Percentiles rank a stretch among this genome's conserved stretches.
Evolutionary conservation across 495 filamentous ascomycete species (phyloP).

Genomic region (Neurospora sp.): DNA sequence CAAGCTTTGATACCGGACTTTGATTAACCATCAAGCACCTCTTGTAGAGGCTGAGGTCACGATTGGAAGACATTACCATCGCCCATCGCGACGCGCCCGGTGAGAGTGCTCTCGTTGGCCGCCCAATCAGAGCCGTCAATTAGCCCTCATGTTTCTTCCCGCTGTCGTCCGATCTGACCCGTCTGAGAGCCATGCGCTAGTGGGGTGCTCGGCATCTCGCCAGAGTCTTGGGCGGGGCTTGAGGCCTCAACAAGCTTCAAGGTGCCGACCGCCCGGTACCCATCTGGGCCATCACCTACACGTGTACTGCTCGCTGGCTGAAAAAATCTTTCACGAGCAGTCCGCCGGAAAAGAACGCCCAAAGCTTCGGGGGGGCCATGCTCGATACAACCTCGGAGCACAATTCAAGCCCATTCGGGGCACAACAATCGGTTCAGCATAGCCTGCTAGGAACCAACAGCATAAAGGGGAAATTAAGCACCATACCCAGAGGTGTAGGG

Average conservation of each 20-base stretch:
- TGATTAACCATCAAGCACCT: background rate
- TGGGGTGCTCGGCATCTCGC: background rate
- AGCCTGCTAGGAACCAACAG: background rate
- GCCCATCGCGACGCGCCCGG: background rate
- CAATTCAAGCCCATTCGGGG: background rate
- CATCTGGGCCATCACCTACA: background rate
- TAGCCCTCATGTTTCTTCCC: background rate
- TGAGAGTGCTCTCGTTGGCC: background rate
- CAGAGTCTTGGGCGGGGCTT: background rate
- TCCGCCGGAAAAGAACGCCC: background rate
- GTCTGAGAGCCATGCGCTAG: background rate
- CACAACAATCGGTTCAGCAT: background rate
- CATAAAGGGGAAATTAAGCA: background rate
- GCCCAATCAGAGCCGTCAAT: background rate
- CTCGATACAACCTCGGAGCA: background rate
- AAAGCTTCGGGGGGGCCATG: background rate
- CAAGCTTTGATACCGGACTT: background rate
- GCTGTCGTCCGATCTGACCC: background rate
- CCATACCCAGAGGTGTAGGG: background rate
- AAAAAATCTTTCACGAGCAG: background rate
- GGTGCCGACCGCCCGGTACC: background rate
- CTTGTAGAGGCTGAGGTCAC: background rate
- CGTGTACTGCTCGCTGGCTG: background rate
- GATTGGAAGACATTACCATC: background rate
- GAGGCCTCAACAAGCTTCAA: background rate